phyloP scores from a whole-genome alignment of 2,329 filamentous ascomycete genomes.

The Monilinia vaccinii-corymbosi region DNA sequence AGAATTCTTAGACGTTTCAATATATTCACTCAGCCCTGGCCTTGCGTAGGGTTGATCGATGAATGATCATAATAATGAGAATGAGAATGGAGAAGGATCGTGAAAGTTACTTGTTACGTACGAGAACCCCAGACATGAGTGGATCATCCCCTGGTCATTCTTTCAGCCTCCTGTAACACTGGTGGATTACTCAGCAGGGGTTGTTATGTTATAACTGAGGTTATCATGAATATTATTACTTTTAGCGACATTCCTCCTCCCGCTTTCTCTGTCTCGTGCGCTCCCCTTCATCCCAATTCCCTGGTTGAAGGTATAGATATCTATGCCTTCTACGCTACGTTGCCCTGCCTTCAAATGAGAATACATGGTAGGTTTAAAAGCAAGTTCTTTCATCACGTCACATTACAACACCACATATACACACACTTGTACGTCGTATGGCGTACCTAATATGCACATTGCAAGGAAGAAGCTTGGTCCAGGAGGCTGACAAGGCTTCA shows the following conservation, averaged over 20 bases:
- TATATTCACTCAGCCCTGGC: no score
- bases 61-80: no score
- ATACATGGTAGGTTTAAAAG: neutral
- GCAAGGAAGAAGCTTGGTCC: neutral
- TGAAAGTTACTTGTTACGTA: neutral
- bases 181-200: no score
- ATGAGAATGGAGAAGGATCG: no score
- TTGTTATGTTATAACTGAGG: no score
- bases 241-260: no score
- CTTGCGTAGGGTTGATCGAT: no score
- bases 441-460: no score
- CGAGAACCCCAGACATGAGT: neutral
- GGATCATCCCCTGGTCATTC: neutral
- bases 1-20: no score
- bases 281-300: neutral
- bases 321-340: neutral
- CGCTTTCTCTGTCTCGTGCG: neutral
- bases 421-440: no score
- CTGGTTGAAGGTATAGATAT: neutral
- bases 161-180: no score
- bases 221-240: no score
- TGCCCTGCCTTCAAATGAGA: neutral
- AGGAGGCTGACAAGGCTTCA: neutral
- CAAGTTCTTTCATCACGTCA: neutral
- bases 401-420: neutral